These are phyloP conservation scores for Aspergillus vadensis DNA, from an alignment of 2,329 filamentous ascomycete species.

Conservation along the genomic window DNA sequence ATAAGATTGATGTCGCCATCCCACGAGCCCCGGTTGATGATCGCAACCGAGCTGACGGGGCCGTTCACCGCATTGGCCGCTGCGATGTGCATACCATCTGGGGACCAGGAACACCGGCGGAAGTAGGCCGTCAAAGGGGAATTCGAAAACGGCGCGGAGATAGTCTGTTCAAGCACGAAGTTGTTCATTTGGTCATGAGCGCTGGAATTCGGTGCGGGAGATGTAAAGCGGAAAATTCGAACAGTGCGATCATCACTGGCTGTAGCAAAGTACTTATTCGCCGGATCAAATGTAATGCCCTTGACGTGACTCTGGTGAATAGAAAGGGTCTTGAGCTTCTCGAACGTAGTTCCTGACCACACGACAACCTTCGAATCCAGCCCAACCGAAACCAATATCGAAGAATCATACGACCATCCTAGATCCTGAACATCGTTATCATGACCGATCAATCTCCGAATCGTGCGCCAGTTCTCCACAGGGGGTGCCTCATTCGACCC, in stretches of 20 bases:
- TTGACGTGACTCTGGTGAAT: constrained; percentile 98
- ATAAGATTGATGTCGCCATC: constrained; percentile 97
- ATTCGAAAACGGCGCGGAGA: constrained; percentile 81
- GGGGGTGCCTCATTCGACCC: constrained; percentile 86
- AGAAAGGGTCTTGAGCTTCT: constrained; percentile 91
- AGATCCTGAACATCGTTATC: constrained; percentile 99
- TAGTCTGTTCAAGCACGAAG: constrained; percentile 91
- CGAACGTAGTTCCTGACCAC: constrained; percentile 97
- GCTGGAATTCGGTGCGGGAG: constrained; percentile 85
- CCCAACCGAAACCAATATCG: constrained; percentile 91
- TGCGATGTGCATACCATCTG: constrained; percentile 94
- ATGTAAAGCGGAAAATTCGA: constrained; percentile 93
- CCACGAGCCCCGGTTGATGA: constrained; percentile 89
- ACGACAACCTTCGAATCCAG: constrained; percentile 97
- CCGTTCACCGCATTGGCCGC: constrained; percentile 97
- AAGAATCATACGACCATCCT: constrained; percentile 95
- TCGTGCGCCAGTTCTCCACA: constrained; percentile 97
- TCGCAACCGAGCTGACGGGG: constrained; percentile 93
- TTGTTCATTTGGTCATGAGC: constrained; percentile 96
- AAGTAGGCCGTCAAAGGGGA: constrained; percentile 97
- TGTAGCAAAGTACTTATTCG: constrained; percentile 98
- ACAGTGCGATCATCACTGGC: constrained; percentile 96
- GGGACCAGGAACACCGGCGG: constrained; percentile 93
- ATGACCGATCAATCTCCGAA: constrained; percentile 88
- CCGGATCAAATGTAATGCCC: constrained; percentile 96